Evolutionary conservation across 116 monocot species (phyloP).

Genomic region (Phalaenopsis hybrid): DNA sequence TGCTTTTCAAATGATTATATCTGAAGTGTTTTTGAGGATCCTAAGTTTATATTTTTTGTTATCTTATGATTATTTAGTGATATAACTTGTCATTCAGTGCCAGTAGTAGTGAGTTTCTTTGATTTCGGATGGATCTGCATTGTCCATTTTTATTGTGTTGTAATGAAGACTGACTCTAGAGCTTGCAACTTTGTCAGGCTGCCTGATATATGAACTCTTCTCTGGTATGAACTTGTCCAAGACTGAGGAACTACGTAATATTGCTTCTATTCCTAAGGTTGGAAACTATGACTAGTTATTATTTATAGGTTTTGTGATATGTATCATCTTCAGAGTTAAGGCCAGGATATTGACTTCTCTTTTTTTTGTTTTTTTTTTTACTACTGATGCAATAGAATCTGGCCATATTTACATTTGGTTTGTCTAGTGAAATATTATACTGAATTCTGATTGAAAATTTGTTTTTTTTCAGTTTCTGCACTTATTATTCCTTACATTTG

Average conservation of each 20-base stretch:
- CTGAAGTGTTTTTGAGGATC: not conserved
- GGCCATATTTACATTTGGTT: not conserved
- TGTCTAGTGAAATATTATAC: not conserved
- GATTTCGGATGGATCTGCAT: not conserved
- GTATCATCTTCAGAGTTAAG: not conserved
- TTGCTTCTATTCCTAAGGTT: slow-evolving; percentile 90
- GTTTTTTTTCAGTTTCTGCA: not conserved
- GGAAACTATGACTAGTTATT: slow-evolving; percentile 11
- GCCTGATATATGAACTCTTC: slow-evolving; percentile 94
- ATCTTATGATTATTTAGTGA: not conserved
- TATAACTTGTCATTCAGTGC: not conserved
- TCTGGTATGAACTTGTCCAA: slow-evolving; percentile 71
- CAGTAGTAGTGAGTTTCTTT: not conserved
- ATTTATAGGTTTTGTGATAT: not conserved
- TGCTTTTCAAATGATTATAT: not conserved
- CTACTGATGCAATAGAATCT: not conserved
- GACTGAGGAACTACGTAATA: slow-evolving; percentile 88
- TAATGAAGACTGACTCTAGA: not conserved
- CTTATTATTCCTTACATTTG: not conserved
- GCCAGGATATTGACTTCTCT: not conserved
- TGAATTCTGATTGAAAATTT: not conserved
- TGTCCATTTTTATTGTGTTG: not conserved
- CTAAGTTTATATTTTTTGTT: not conserved
- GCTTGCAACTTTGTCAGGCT: slow-evolving; percentile 40
- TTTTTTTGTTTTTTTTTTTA: not conserved